Base-by-base conservation (phyloP, 352 stramenopile genomes). In the Phytopythium kandeliae region DNA sequence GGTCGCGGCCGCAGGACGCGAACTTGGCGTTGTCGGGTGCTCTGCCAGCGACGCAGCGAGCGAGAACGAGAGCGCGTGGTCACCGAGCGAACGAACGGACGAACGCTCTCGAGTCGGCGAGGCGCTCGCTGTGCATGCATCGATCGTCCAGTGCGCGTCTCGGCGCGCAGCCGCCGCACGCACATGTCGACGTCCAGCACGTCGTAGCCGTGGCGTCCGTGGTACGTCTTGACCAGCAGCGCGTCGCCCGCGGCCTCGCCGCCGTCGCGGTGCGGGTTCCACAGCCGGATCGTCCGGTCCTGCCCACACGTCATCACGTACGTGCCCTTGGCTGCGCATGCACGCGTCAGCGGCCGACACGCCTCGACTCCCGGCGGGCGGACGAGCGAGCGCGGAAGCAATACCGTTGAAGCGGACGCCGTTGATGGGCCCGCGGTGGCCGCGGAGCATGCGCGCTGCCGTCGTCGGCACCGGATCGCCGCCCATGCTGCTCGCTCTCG, bases 251-350 rank as follows among this genome's bases (percentile, higher is more conserved):
- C 51, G 8, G 66, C 62, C 24, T 91, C 85, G 2, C 71, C 64
- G 4, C 67, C 63, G 57, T 88, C 74, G 30, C 85, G 80, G 51
- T 95, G 85, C 17, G 86, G 86, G 54, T 96, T 96, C 80, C 82
- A 96, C 9, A 96, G 65, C 16, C 81, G 80, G 44, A 96, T 67
- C 7, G 71, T 92, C 43, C 88, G 85, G 67, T 96, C 86, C 57
- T 95, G 82, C 12, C 86, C 85, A 42, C 85, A 92, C 0, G 76
- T 92, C 78, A 96, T 93, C 51, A 90, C 86, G 55, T 96, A 96
- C 48, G 83, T 89, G 33, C 86, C 86, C 59, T 95, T 93, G 37
- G 74, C 84, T 88, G 21, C 48, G 22, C 12, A 11, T 4, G 9
- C 41, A 48, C 22, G 4, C 41, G 16, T 28, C 74, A n/a, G n/a